phyloP scores from a whole-genome alignment of 345 rosid species.

The Schrenkiella parvula region DNA sequence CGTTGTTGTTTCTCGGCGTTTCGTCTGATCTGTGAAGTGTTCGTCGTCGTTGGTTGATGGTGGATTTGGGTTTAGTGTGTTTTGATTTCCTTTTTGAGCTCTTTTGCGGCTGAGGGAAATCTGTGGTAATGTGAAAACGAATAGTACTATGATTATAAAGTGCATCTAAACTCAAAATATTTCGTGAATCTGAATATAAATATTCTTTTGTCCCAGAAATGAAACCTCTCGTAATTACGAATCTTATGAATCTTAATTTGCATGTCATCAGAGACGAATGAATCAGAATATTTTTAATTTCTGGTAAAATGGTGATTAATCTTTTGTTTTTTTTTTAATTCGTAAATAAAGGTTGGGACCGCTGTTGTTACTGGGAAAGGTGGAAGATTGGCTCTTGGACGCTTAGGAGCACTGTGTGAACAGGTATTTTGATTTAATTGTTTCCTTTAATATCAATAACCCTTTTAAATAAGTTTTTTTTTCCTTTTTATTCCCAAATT shows the following conservation, averaged over 20 bases:
- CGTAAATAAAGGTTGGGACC: slow-evolving; percentile 72
- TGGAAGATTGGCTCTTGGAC: slow-evolving; percentile 94
- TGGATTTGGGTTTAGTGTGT: slow-evolving; percentile 2
- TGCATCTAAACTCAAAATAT: neutral
- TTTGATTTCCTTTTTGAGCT: neutral
- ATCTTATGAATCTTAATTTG: slow-evolving; percentile 11
- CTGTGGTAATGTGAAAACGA: neutral
- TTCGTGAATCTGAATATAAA: slow-evolving; percentile 8
- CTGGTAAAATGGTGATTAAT: slow-evolving; percentile 11
- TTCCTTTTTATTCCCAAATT: neutral
- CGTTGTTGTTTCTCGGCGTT: slow-evolving; percentile 1
- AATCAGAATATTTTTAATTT: neutral
- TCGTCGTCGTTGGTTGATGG: slow-evolving; percentile 2
- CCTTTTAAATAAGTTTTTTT: neutral
- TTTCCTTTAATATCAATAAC: neutral
- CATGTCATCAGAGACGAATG: slow-evolving; percentile 12
- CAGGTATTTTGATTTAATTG: slow-evolving; percentile 47
- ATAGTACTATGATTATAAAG: neutral
- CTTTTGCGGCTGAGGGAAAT: neutral
- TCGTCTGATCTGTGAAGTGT: slow-evolving; percentile 22
- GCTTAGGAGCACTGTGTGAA: slow-evolving; percentile 88
- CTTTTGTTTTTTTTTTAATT: neutral
- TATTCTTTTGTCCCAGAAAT: neutral
- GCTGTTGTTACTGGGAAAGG: slow-evolving; percentile 93
- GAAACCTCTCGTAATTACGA: neutral